Conservation (phyloP, 1,284 basidiomycete species). For the Moesziomyces aphidis region DNA sequence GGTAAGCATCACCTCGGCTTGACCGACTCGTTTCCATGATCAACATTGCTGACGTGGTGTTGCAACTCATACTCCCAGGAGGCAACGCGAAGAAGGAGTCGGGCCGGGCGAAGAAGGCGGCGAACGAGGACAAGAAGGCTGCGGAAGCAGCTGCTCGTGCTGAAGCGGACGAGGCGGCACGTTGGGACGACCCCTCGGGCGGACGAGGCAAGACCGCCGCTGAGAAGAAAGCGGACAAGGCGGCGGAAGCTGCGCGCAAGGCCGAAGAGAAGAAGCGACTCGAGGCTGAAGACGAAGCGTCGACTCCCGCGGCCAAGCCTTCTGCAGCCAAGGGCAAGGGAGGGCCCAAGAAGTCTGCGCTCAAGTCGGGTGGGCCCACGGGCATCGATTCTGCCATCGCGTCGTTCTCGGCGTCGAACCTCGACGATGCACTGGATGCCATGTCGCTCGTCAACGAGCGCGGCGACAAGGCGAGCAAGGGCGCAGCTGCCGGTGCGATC, state of each 20-base stretch:
- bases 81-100: conserved; percentile 54
- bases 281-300: conserved; percentile 84
- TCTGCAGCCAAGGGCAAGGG: conserved; percentile 72
- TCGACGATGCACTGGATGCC: conserved; percentile 92
- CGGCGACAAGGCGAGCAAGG: conserved; percentile 84
- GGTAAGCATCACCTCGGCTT: conserved; percentile 7
- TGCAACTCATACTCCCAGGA: conserved; percentile 5
- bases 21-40: background rate
- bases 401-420: conserved; percentile 81
- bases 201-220: conserved; percentile 76
- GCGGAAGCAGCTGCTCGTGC: conserved; percentile 75
- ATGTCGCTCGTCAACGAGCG: conserved; percentile 88
- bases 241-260: conserved; percentile 69
- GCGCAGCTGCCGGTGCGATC: conserved; percentile 77
- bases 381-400: conserved; percentile 57
- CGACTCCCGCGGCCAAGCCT: conserved; percentile 76
- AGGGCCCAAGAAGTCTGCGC: conserved; percentile 35
- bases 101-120: conserved; percentile 83
- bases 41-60: background rate
- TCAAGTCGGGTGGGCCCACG: conserved; percentile 29
- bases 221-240: conserved; percentile 78
- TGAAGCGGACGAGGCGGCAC: conserved; percentile 76
- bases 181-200: conserved; percentile 77
- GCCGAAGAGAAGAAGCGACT: conserved; percentile 71
- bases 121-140: conserved; percentile 84